phyloP scores from a whole-genome alignment of 164 flowering plant genomes.

The Santalum album region DNA sequence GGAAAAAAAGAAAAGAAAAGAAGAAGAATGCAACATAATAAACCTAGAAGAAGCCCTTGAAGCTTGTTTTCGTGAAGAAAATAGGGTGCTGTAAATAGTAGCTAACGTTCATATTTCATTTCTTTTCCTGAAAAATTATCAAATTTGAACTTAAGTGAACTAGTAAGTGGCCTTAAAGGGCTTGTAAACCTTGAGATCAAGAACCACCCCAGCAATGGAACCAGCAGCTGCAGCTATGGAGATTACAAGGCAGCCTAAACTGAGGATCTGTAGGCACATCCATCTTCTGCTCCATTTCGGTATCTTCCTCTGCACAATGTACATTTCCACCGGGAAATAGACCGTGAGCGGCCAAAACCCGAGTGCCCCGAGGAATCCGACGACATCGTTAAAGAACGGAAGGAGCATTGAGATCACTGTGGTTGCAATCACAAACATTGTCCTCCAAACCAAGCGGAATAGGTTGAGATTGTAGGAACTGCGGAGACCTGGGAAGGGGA shows the following conservation, averaged over 20 bases:
- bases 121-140: too few species aligned
- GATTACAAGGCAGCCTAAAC: conserved; percentile 44
- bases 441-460: conserved; percentile 53
- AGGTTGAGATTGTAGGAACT: conserved; percentile 34
- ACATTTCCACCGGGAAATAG: conserved; percentile 75
- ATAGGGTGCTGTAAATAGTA: too few species aligned
- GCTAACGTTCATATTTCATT: too few species aligned
- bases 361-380: conserved; percentile 58
- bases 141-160: too few species aligned
- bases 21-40: too few species aligned
- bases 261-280: conserved; percentile 50
- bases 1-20: too few species aligned
- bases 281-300: conserved; percentile 54
- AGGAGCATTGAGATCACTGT: conserved; percentile 63
- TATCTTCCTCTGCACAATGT: conserved; percentile 46
- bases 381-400: conserved; percentile 69
- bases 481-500: conserved; percentile 28
- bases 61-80: too few species aligned
- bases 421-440: conserved; percentile 43
- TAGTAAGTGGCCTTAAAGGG: conserved; percentile 37
- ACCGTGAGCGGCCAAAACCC: conserved; percentile 79
- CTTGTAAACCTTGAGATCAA: conserved; percentile 35
- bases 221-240: conserved; percentile 61
- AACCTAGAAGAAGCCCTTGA: too few species aligned
- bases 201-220: conserved; percentile 46